These are phyloP conservation scores for Pugionium dolabratum DNA, from an alignment of 345 rosid species.

Conservation along the genomic window DNA sequence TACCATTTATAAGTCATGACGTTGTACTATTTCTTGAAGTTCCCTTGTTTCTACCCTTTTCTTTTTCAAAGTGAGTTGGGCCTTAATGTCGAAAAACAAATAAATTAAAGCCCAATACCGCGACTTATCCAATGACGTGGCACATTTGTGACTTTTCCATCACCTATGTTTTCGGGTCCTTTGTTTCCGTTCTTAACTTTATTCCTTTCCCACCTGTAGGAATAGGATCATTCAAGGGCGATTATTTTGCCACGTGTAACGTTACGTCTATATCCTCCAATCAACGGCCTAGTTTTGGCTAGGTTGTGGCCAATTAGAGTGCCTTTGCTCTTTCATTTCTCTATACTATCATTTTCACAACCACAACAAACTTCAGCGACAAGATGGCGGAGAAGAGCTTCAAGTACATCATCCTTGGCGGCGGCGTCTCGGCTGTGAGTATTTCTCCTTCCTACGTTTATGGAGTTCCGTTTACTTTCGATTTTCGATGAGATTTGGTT, in stretches of 20 bases:
- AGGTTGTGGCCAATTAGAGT: no score
- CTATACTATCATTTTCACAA: no score
- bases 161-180: slow-evolving; percentile 9
- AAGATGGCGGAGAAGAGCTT: slow-evolving; percentile 33
- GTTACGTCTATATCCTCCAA: neutral
- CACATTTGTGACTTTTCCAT: slow-evolving; percentile 28
- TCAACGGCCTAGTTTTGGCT: no score
- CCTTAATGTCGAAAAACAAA: no score
- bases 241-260: slow-evolving; percentile 14
- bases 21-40: no score
- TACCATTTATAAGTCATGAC: no score
- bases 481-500: neutral
- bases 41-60: no score
- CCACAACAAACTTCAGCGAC: no score
- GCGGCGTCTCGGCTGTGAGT: slow-evolving; percentile 27
- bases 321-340: no score
- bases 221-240: slow-evolving; percentile 11
- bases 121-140: slow-evolving; percentile 25
- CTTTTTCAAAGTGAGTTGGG: no score
- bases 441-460: neutral
- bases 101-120: neutral
- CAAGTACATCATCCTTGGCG: slow-evolving; percentile 33
- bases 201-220: neutral
- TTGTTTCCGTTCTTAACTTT: slow-evolving; percentile 3
- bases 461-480: neutral